Base-by-base conservation (phyloP, 2,329 filamentous ascomycete species). In the Alternaria alternata region DNA sequence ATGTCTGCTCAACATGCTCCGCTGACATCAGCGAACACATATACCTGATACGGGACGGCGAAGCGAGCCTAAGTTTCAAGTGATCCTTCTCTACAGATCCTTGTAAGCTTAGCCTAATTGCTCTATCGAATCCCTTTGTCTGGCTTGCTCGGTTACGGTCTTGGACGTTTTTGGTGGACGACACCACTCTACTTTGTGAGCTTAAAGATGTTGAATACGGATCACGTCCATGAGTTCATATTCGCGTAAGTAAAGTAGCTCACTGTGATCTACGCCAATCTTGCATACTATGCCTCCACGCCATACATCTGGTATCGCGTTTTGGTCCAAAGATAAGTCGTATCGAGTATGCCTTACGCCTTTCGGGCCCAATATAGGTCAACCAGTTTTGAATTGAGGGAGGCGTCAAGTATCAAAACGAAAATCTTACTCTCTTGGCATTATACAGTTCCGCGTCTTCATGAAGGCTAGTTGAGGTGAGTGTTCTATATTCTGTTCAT, bases 21-120 rank as follows among this genome's bases (percentile, higher is more conserved):
- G 30, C 46, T 48, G 30, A 48, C 30, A 48, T 48, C 46, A 34
- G 46, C 46, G 30, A 49, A 49, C 32, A 34, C 46, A 36, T 36
- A 24, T 36, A 49, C 46, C 20, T 36, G 32, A 49, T 36, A 49
- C 46, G 8, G 4, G 30, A 49, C 20, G 20, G 32, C 30, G 3
- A 49, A 18, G 20, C 46, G 46, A 36, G 36, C 20, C 1, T 36
- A 26, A 32, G 46, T 8, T 12, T 36, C 7, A 36, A 4, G 11
- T 11, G 5, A 49, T 2, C 2, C 20, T 3, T 20, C 20, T n/a
- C 16, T 5, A 14, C 30, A 49, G 46, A 36, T 6, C 28, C 12
- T 9, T 47, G 9, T 30, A 32, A 20, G 16, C 26, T 30, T n/a
- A 7, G 43, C 1, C 5, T n/a, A 14, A 18, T 18, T 3, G 18